Base-by-base conservation (phyloP, 2,329 filamentous ascomycete species). In the Stagonosporopsis rhizophila region DNA sequence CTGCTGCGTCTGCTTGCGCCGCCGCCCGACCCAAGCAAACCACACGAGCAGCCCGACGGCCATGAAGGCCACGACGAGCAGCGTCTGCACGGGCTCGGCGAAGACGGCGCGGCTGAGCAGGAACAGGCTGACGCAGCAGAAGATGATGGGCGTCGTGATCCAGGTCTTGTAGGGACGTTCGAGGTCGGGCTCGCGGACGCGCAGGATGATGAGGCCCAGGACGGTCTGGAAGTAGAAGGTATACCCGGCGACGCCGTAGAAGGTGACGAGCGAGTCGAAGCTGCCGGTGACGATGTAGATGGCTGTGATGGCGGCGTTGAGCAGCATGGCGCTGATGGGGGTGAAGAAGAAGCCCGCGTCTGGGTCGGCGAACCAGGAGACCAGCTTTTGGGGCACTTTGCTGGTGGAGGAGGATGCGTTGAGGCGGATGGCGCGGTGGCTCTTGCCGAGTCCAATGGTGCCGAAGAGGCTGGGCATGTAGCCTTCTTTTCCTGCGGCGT, bases 151-250 rank as follows among this genome's bases (percentile, higher is more conserved):
- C 2, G 95, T 99, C 0, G 89, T 89, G 70, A 99, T 96, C 95
- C 94, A 99, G 3, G 93, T 96, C 74, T 87, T 89, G 78, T 99
- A 99, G 0, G 95, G 94, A 23, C 95, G 81, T 75, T 97, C 92
- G 41, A 99, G 83, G 60, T 88, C 82, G 4, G 95, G 95, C 75
- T 99, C 95, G 60, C 85, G 85, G 27, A 98, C 91, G 27, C 95
- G 85, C 53, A 99, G 82, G 48, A 99, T 85, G 59, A 99, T 97
- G 44, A 99, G 83, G 0, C 95, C 95, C 0, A 99, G 85, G 0
- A 99, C 95, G 0, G 94, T 96, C 52, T 96, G 80, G 76, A 99
- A 99, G 79, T 99, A 99, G 74, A 99, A 99, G 0, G 91, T 91
- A 75, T 99, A 99, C 14, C 93, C 93, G 0, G 95, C 95, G 12